Evolutionary conservation across 2,329 filamentous ascomycete genomes (phyloP).

Genomic region (Nigrospora oryzae): DNA sequence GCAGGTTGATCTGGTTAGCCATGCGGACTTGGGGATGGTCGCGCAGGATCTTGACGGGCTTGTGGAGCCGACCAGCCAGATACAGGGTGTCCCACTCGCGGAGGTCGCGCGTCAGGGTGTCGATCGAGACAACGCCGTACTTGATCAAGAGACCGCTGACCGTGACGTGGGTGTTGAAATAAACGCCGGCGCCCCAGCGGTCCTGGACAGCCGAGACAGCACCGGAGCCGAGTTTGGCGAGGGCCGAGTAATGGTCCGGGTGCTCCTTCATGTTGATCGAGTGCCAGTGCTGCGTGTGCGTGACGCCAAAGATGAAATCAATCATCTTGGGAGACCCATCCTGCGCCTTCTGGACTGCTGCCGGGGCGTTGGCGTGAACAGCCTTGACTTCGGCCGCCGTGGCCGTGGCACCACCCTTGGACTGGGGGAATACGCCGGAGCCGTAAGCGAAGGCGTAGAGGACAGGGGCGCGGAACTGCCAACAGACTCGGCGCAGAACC

Average conservation of each 20-base stretch:
- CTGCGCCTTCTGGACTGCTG: slow-evolving; percentile 76
- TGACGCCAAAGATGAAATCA: slow-evolving; percentile 95
- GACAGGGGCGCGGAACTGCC: slow-evolving; percentile 88
- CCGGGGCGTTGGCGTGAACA: slow-evolving; percentile 74
- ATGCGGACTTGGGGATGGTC: slow-evolving; percentile 89
- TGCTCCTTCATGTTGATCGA: slow-evolving; percentile 84
- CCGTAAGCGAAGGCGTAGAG: slow-evolving; percentile 96
- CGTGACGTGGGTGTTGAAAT: slow-evolving; percentile 93
- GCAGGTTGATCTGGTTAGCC: slow-evolving; percentile 90
- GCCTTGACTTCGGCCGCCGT: slow-evolving; percentile 49
- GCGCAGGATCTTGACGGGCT: slow-evolving; percentile 89
- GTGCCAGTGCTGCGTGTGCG: slow-evolving; percentile 94
- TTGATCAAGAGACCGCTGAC: slow-evolving; percentile 96
- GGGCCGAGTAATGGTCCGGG: slow-evolving; percentile 81
- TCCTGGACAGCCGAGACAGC: slow-evolving; percentile 82
- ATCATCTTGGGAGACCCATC: slow-evolving; percentile 91
- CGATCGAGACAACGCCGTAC: slow-evolving; percentile 92
- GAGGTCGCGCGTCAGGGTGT: slow-evolving; percentile 80
- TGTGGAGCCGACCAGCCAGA: slow-evolving; percentile 90
- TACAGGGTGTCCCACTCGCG: slow-evolving; percentile 91
- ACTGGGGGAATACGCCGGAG: slow-evolving; percentile 89
- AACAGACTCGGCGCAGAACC: slow-evolving; percentile 75
- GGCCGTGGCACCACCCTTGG: slow-evolving; percentile 39
- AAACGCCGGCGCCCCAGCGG: slow-evolving; percentile 82
- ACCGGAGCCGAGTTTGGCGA: slow-evolving; percentile 77